These are phyloP conservation scores for Solanum medicagineum DNA, from an alignment of 257 asterid species.

Conservation along the genomic window DNA sequence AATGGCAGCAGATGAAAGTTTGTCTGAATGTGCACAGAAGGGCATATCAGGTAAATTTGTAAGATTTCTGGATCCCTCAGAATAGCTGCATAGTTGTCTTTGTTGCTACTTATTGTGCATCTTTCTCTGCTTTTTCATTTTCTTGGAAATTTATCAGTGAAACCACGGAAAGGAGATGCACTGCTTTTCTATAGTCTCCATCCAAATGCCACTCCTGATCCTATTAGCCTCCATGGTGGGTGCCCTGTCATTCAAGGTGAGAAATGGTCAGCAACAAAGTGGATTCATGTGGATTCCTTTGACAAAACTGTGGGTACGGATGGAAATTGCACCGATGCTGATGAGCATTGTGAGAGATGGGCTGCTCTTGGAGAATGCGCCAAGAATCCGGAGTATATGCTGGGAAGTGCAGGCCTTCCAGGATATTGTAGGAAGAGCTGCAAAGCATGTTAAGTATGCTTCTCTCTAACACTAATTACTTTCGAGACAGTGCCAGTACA, in stretches of 20 bases:
- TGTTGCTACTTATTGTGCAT: background rate
- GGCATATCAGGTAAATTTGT: conserved; percentile 70
- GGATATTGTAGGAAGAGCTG: conserved; percentile 92
- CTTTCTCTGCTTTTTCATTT: background rate
- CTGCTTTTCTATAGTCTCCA: conserved; percentile 75
- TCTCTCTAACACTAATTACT: background rate
- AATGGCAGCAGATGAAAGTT: conserved; percentile 36
- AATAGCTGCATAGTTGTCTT: background rate
- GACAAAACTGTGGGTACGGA: conserved; percentile 38
- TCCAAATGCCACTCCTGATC: conserved; percentile 69
- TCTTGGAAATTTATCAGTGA: conserved; percentile 31
- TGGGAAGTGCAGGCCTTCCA: conserved; percentile 60
- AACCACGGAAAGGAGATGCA: conserved; percentile 91
- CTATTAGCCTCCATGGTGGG: conserved; percentile 76
- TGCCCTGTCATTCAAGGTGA: conserved; percentile 90
- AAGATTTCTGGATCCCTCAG: background rate
- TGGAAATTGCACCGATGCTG: conserved; percentile 41
- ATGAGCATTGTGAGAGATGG: conserved; percentile 76
- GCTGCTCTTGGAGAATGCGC: conserved; percentile 93
- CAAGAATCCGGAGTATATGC: conserved; percentile 80
- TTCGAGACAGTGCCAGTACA: background rate
- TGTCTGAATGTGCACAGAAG: conserved; percentile 78
- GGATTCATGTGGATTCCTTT: conserved; percentile 84
- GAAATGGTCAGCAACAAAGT: conserved; percentile 98
- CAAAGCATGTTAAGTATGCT: conserved; percentile 42